Conservation (phyloP, 306 rosid genomes). For the Cucumis sativus region Cucumber_9930_V3 NC_026660.2:21446501-21447000, state of each 20-base stretch:
- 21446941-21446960: constrained; percentile 50
- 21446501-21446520: neutral
- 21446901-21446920: constrained; percentile 69
- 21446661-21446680: constrained; percentile 56
- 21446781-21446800: constrained; percentile 77
- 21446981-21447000: constrained; percentile 80
- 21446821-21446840: neutral
- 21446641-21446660: neutral
- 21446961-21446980: constrained; percentile 98
- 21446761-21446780: constrained; percentile 89
- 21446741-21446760: constrained; percentile 89
- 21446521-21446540: constrained; percentile 31
- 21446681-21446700: constrained; percentile 60
- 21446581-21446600: neutral
- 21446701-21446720: constrained; percentile 77
- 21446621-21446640: neutral
- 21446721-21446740: constrained; percentile 65
- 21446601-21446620: neutral
- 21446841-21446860: neutral
- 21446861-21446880: neutral
- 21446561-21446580: constrained; percentile 97
- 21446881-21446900: neutral
- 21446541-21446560: constrained; percentile 80
- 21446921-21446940: constrained; percentile 45
- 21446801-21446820: constrained; percentile 25